phyloP scores from a whole-genome alignment of 441 rosid genomes.

The Populus trichocarpa region DNA sequence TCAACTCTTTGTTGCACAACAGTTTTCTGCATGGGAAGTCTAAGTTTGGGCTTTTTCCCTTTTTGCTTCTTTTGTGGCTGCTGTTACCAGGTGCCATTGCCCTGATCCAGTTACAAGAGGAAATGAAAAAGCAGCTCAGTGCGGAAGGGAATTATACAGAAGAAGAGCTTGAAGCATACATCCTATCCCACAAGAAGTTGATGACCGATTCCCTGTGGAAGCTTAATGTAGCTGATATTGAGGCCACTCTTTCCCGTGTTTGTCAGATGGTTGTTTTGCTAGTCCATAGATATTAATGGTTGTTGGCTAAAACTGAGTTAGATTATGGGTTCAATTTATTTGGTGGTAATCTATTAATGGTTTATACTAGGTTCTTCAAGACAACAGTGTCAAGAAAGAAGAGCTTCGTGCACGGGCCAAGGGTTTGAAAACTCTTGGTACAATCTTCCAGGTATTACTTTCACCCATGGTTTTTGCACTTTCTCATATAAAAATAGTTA shows the following conservation, averaged over 20 bases:
- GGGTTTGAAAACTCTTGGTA: constrained; percentile 89
- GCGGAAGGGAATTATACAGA: constrained; percentile 79
- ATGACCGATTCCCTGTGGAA: constrained; percentile 96
- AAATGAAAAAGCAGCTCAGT: constrained; percentile 87
- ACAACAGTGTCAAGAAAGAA: constrained; percentile 70
- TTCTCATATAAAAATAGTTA: neutral
- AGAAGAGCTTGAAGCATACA: constrained; percentile 84
- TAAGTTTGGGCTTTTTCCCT: neutral
- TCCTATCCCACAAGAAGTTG: constrained; percentile 81
- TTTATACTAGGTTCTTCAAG: constrained; percentile 85
- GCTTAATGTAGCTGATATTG: constrained; percentile 94
- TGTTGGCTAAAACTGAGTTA: constrained; percentile 13
- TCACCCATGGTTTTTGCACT: neutral
- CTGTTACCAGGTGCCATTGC: constrained; percentile 80
- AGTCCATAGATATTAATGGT: constrained; percentile 20
- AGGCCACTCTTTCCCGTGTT: constrained; percentile 89
- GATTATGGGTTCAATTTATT: constrained; percentile 4
- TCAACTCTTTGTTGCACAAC: neutral
- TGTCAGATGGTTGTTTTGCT: constrained; percentile 83
- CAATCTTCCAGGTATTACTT: constrained; percentile 76
- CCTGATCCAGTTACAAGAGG: constrained; percentile 95
- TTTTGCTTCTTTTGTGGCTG: constrained; percentile 12
- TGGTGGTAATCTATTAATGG: constrained; percentile 25
- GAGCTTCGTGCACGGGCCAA: constrained; percentile 89
- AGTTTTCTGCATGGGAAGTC: neutral